phyloP scores from a whole-genome alignment of 257 asterid species.

The Sherardia arvensis region DNA sequence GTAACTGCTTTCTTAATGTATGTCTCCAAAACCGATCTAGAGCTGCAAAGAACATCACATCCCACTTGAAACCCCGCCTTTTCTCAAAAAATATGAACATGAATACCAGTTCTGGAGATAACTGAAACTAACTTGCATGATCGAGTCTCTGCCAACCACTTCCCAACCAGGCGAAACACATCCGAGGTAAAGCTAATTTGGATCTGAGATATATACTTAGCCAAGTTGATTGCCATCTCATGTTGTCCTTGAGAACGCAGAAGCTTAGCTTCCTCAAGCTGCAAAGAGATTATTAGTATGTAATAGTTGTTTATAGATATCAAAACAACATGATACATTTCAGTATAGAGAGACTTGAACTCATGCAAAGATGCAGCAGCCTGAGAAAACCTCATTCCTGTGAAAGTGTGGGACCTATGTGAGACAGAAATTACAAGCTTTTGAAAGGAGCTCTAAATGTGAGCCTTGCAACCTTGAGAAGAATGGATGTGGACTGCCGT shows the following conservation, averaged over 20 bases:
- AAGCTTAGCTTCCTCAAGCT: constrained; percentile 97
- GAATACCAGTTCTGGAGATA: too few species aligned
- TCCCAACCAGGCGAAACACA: too few species aligned
- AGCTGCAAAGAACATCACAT: constrained; percentile 37
- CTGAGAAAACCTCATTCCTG: constrained; percentile 76
- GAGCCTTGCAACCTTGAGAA: constrained; percentile 71
- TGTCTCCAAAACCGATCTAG: constrained; percentile 85
- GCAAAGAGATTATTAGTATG: constrained; percentile 5
- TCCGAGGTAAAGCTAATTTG: too few species aligned
- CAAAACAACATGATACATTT: constrained; percentile 4
- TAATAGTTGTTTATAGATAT: neutral
- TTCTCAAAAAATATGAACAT: neutral
- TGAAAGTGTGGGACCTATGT: constrained; percentile 1
- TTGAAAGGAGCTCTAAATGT: constrained; percentile 9
- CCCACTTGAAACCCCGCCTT: neutral
- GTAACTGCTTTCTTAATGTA: constrained; percentile 85
- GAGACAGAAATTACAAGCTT: neutral
- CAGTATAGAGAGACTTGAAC: constrained; percentile 63
- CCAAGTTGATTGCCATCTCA: constrained; percentile 92
- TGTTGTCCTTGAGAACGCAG: constrained; percentile 95
- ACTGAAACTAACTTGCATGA: too few species aligned
- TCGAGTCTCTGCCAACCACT: too few species aligned
- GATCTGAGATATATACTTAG: constrained; percentile 70
- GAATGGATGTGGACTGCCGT: constrained; percentile 76
- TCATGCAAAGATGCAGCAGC: too few species aligned